Evolutionary conservation across 768 basidiomycete genomes (phyloP).

Genomic region (Dendrothele bispora): DNA sequence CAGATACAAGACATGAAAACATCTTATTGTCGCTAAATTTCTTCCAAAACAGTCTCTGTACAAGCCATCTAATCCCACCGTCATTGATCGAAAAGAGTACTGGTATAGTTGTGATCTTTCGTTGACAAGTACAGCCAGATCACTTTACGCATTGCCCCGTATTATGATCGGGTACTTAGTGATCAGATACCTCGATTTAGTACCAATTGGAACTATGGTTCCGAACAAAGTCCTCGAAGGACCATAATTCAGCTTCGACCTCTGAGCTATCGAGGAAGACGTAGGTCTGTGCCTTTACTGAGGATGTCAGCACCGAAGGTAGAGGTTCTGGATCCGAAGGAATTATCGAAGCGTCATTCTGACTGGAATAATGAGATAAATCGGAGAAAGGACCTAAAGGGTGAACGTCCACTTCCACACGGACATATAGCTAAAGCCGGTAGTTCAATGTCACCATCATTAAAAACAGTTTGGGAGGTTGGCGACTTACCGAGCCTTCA

Average conservation of each 20-base stretch:
- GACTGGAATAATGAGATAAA: slow-evolving; percentile 30
- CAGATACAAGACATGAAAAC: no score
- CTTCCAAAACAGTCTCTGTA: no score
- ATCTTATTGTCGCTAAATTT: no score
- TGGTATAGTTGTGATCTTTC: no score
- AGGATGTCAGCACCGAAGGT: slow-evolving; percentile 27
- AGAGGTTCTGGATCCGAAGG: slow-evolving; percentile 43
- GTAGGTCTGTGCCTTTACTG: slow-evolving; percentile 68
- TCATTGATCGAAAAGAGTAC: no score
- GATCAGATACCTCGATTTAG: no score
- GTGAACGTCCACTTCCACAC: slow-evolving; percentile 52
- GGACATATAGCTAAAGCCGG: slow-evolving; percentile 65
- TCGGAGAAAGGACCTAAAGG: slow-evolving; percentile 47
- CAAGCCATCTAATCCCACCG: no score
- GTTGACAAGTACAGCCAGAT: no score
- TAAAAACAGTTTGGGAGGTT: no score
- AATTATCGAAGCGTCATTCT: slow-evolving; percentile 33
- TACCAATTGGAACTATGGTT: slow-evolving; percentile 83
- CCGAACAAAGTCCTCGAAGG: slow-evolving; percentile 76
- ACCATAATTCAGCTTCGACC: slow-evolving; percentile 70
- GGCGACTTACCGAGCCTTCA: slow-evolving; percentile 77
- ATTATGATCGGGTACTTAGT: no score
- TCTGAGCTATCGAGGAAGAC: slow-evolving; percentile 52
- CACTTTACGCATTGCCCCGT: no score
- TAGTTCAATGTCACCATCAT: no score